A percentile compares a stretch with the other conserved stretches of the same genome.
phyloP scores from a whole-genome alignment of 2,329 filamentous ascomycete species.

The Aspergillus flavus region DNA sequence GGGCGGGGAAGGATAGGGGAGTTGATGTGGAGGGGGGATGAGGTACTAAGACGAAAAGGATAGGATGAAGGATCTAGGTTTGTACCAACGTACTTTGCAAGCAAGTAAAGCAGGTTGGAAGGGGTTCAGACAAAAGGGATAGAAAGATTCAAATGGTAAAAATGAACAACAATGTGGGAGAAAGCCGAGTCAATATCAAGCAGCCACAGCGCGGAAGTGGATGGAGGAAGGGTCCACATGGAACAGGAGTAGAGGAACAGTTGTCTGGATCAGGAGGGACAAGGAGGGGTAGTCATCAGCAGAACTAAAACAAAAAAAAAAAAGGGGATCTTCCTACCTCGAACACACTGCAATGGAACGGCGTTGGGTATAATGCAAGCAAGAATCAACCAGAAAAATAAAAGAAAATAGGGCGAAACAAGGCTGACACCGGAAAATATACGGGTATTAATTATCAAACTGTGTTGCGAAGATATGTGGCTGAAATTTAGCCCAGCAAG shows the following conservation, averaged over 20 bases:
- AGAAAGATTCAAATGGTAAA: conserved; percentile 6
- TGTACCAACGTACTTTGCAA: neutral
- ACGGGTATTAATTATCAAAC: conserved; percentile 4
- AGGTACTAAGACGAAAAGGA: neutral
- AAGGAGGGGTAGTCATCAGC: conserved; percentile 15
- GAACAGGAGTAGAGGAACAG: conserved; percentile 10
- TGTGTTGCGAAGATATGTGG: neutral
- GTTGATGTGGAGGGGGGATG: neutral
- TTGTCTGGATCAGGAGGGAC: conserved; percentile 17
- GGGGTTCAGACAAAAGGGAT: neutral
- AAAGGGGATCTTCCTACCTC: conserved; percentile 10
- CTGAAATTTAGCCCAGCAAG: neutral
- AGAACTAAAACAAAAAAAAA: neutral
- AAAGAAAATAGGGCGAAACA: conserved; percentile 2
- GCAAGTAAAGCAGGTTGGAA: neutral
- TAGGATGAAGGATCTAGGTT: neutral
- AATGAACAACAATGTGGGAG: conserved; percentile 3
- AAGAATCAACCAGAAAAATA: neutral
- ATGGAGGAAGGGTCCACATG: conserved; percentile 14
- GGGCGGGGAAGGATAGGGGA: neutral
- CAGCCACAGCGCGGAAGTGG: conserved; percentile 8
- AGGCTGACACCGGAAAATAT: conserved; percentile 3
- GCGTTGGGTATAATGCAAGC: conserved; percentile 5
- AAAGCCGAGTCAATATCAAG: conserved; percentile 15
- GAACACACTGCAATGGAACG: neutral